phyloP scores from a whole-genome alignment of 371 early-diverging fungal genomes.

The Entomophthora muscae region DNA sequence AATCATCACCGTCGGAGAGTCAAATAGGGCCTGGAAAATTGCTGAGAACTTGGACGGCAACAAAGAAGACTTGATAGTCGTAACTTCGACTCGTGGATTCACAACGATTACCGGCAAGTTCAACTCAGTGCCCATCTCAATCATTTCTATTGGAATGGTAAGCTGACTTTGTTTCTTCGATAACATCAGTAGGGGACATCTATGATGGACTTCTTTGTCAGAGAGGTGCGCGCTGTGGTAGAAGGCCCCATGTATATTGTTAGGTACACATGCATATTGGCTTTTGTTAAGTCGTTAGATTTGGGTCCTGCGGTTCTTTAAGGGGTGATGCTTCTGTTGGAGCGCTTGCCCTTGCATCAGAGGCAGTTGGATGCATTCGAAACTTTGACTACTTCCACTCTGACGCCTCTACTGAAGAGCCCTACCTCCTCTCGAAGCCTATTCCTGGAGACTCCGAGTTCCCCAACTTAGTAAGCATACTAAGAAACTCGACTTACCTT shows the following conservation, averaged over 20 bases:
- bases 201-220: constrained; percentile 90
- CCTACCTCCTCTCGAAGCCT: constrained; percentile 45
- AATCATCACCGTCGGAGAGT: constrained; percentile 86
- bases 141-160: constrained; percentile 75
- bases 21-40: constrained; percentile 49
- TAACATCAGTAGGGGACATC: constrained; percentile 40
- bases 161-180: not conserved
- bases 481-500: no score
- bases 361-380: constrained; percentile 50
- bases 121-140: constrained; percentile 55
- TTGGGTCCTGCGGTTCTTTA: constrained; percentile 84
- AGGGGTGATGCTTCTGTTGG: constrained; percentile 36
- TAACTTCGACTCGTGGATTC: constrained; percentile 65
- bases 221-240: constrained; percentile 74
- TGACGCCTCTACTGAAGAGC: constrained; percentile 17
- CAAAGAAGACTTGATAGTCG: constrained; percentile 11
- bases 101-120: constrained; percentile 82
- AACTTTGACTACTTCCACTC: constrained; percentile 61
- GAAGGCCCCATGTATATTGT: constrained; percentile 67
- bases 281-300: constrained; percentile 9
- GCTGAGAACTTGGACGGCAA: constrained; percentile 35
- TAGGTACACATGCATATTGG: no score
- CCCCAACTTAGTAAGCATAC: constrained; percentile 19
- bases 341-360: constrained; percentile 52
- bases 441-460: constrained; percentile 41